Conservation (phyloP, 1,139 yeast genomes). For the Geotrichum aggregatum region DNA sequence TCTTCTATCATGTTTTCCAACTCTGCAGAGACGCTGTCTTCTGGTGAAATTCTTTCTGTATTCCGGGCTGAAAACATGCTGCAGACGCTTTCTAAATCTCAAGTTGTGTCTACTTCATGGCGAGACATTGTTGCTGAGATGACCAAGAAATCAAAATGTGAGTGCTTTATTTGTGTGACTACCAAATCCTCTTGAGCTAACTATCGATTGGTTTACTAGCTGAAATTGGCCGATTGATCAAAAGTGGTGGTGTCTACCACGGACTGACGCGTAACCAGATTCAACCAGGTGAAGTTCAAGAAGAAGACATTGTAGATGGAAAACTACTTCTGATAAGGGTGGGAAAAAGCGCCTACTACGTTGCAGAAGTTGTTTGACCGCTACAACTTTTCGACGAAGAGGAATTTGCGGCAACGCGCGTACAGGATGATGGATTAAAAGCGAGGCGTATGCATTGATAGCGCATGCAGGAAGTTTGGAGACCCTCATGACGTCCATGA, state of each 20-base stretch:
- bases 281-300: slow-evolving; percentile 49
- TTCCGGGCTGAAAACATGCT: slow-evolving; percentile 59
- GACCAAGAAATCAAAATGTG: slow-evolving; percentile 44
- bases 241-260: slow-evolving; percentile 67
- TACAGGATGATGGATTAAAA: no score
- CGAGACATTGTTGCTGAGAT: slow-evolving; percentile 39
- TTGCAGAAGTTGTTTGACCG: slow-evolving; percentile 25
- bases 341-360: slow-evolving; percentile 51
- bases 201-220: no score
- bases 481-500: no score
- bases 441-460: no score
- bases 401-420: no score
- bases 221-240: slow-evolving; percentile 61
- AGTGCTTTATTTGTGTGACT: slow-evolving; percentile 27
- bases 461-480: no score
- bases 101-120: slow-evolving; percentile 40
- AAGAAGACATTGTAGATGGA: slow-evolving; percentile 45
- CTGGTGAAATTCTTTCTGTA: slow-evolving; percentile 53
- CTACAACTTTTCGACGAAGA: no score
- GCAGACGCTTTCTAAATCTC: slow-evolving; percentile 39
- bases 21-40: slow-evolving; percentile 24
- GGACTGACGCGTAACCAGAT: slow-evolving; percentile 61
- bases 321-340: slow-evolving; percentile 61
- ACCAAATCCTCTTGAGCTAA: no score
- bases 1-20: slow-evolving; percentile 55